Evolutionary conservation across 2,329 filamentous ascomycete genomes (phyloP).

Genomic region (Cordyceps pruinosa): DNA sequence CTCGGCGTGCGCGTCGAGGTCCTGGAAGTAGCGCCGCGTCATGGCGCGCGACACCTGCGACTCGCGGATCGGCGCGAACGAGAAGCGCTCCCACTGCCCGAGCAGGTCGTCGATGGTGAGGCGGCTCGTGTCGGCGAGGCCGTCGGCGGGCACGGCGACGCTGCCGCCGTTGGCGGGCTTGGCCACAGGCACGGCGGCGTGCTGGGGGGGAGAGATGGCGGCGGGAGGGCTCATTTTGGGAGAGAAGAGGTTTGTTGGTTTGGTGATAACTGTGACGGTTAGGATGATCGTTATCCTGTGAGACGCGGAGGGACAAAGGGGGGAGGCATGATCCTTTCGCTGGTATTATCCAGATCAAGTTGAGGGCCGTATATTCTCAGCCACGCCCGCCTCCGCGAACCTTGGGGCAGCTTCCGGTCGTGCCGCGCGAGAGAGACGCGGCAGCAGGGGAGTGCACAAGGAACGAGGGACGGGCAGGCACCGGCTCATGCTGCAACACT

Average conservation of each 20-base stretch:
- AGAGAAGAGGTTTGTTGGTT: constrained; percentile 12
- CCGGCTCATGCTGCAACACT: constrained; percentile 55
- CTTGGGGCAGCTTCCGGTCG: background rate
- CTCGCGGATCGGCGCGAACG: constrained; percentile 82
- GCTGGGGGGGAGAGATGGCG: constrained; percentile 53
- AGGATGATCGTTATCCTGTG: constrained; percentile 19
- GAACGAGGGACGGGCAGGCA: constrained; percentile 32
- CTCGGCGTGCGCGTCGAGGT: constrained; percentile 84
- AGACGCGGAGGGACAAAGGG: constrained; percentile 40
- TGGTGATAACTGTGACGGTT: constrained; percentile 21
- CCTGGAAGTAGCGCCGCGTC: constrained; percentile 86
- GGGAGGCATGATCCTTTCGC: constrained; percentile 95
- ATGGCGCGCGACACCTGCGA: constrained; percentile 88
- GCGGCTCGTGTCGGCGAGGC: constrained; percentile 19
- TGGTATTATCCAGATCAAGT: constrained; percentile 99
- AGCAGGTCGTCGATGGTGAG: constrained; percentile 58
- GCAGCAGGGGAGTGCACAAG: background rate
- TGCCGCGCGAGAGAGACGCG: constrained; percentile 23
- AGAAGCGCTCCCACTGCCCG: constrained; percentile 74
- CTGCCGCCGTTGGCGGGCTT: constrained; percentile 30
- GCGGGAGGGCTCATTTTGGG: constrained; percentile 71
- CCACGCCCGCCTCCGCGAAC: constrained; percentile 22
- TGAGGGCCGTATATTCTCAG: constrained; percentile 86
- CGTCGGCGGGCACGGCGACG: constrained; percentile 22
- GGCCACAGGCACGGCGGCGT: constrained; percentile 38